Evolutionary conservation across 495 filamentous ascomycete species (phyloP), one percentile per base, ranked within the genome.

Genomic region (Penicillium pulvis): DNA sequence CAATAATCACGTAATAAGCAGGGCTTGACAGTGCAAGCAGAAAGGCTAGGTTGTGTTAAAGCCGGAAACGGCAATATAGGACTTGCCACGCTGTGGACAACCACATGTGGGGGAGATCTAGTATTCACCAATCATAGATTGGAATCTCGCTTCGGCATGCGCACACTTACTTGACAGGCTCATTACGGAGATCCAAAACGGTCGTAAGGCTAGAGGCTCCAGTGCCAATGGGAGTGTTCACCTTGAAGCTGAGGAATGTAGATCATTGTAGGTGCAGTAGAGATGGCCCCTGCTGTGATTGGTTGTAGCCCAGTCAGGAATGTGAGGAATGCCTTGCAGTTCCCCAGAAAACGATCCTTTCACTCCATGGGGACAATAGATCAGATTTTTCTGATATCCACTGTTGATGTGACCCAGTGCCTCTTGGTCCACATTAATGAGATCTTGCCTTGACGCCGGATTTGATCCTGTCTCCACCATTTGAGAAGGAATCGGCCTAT

Each of bases 221-320:
- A 11, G 51, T n/a, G 46, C 66, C 41, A 62, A 59, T 61, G 44
- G 24, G 51, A 53, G 31, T 12, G 36, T 44, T 46, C 33, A n/a
- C 47, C 47, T 28, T 2, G n/a, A 9, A n/a, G 31, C 26, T 33
- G 10, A 67, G 55, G 67, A 69, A 69, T 69, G 67, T 58, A 56
- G 47, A 61, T 30, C 55, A 47, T 11, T n/a, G 23, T 23, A 6
- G 6, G 39, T n/a, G n/a, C n/a, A n/a, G n/a, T 46, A 59, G 30
- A 24, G 41, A 43, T 30, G 56, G 24, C 17, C 4, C 11, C 14
- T 30, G 26, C 47, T 46, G 20, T 51, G 28, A 60, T 69, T 62
- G 58, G 58, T 23, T 4, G 47, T 7, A 43, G 19, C 10, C 2
- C 12, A n/a, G n/a, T 9, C 20, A 42, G 35, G 39, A 42, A 42